Percentiles rank a stretch among this genome's conserved stretches.
These are phyloP conservation scores for Microbotryum intermedium DNA, from an alignment of 1,284 basidiomycete genomes.

Conservation along the genomic window DNA sequence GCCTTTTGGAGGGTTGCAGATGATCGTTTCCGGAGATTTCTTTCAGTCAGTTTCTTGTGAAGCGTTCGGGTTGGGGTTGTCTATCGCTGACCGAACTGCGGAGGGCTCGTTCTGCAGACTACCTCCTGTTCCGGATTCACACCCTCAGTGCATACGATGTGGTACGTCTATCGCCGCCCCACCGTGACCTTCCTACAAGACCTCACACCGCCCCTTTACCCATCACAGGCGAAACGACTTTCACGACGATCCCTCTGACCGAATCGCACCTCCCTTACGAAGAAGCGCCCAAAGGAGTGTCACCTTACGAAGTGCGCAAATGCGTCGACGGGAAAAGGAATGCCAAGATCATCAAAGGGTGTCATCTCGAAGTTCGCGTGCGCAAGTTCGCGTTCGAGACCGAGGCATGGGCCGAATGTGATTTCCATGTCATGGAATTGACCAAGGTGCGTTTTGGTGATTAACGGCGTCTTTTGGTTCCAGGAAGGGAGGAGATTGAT, in stretches of 20 bases:
- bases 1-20: slow-evolving; percentile 16
- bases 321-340: slow-evolving; percentile 3
- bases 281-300: background rate
- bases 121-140: slow-evolving; percentile 19
- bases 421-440: slow-evolving; percentile 24
- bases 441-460: slow-evolving; percentile 10
- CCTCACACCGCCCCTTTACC: background rate
- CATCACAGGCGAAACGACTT: slow-evolving; percentile 1
- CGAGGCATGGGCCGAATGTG: slow-evolving; percentile 26
- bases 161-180: slow-evolving; percentile 5
- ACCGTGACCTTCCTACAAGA: no score
- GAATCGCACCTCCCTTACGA: slow-evolving; percentile 16
- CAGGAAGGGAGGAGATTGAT: background rate
- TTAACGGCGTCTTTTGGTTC: background rate
- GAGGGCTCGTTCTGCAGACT: slow-evolving; percentile 1
- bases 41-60: slow-evolving; percentile 13
- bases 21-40: slow-evolving; percentile 26
- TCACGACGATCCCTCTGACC: slow-evolving; percentile 5
- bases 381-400: slow-evolving; percentile 24
- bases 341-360: slow-evolving; percentile 1
- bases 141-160: slow-evolving; percentile 20
- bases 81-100: no score
- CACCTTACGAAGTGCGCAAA: slow-evolving; percentile 1
- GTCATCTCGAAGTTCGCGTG: slow-evolving; percentile 9
- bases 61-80: no score